Evolutionary conservation across 345 rosid species (phyloP), one percentile per base, ranked within the genome.

Genomic region (Camelina laxa): DNA sequence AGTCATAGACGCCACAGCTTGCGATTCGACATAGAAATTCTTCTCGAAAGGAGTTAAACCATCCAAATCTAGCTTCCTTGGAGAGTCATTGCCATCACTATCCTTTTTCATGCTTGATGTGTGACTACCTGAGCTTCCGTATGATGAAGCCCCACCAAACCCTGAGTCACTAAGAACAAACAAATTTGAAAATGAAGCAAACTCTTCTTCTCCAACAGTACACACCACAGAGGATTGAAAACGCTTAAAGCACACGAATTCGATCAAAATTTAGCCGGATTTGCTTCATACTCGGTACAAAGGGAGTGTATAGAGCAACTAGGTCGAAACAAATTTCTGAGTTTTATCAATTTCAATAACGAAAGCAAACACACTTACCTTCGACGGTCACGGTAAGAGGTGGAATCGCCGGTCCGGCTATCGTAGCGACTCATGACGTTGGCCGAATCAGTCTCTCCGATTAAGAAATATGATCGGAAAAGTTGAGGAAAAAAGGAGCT

Each of bases 41-140:
- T 96, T 96, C 84, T 92, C 94, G 20, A 92, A 96, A 44, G 96
- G 89, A 80, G 88, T 85, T 83, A 96, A 80, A 16, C 97, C 99
- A 89, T 90, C 99, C 80, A 96, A 87, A 84, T 92, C 95, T 13
- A 83, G 82, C 81, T 85, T 92, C 86, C 79, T 73, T 2, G 94
- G 89, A 1, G 90, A 81, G 30, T 84, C 90, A 33, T 60, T 67
- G 48, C 81, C 84, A 57, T 74, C 87, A 16, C 58, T 47, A 53
- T 92, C 98, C 78, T 67, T 86, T 83, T 83, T 85, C 30, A 27
- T 27, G 41, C 87, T 87, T 1, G 91, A 80, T 1, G 87, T 74
- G 24, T 86, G 75, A 57, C 87, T 82, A 30, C 54, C 80, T 3
- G 92, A 84, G 56, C 87, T 80, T 21, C 87, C 85, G 68, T 88